Evolutionary conservation across 441 rosid species (phyloP).

Genomic region (Erodium moschatum): DNA sequence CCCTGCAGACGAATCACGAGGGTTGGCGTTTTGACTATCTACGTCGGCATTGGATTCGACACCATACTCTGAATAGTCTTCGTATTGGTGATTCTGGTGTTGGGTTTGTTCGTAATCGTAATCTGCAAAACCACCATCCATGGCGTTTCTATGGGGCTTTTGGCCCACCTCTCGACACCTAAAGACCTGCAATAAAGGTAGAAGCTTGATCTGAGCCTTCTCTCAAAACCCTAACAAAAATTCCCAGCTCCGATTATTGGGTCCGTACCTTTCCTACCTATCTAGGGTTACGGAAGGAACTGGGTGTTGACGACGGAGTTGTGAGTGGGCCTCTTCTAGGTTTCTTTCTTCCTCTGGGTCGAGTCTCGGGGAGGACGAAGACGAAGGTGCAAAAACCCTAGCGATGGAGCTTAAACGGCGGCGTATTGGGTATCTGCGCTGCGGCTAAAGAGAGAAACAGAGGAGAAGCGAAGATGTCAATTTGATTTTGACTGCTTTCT

Average conservation of each 20-base stretch:
- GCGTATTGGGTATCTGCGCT: not conserved
- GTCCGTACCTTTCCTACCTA: not conserved
- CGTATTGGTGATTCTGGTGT: slow-evolving; percentile 6
- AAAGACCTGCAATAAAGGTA: not conserved
- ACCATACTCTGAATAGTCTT: not conserved
- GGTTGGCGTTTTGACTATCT: slow-evolving; percentile 7
- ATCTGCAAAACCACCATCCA: not conserved
- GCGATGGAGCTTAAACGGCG: not conserved
- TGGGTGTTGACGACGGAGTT: not conserved
- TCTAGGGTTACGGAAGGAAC: not conserved
- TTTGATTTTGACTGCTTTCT: too few relatives aligned
- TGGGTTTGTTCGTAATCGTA: not conserved
- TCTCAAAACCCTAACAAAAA: not conserved
- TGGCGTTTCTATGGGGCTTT: not conserved
- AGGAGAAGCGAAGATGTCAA: too few relatives aligned
- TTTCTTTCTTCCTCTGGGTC: not conserved
- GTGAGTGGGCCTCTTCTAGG: too few relatives aligned
- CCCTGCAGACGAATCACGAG: slow-evolving; percentile 15
- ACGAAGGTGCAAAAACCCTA: slow-evolving; percentile 1
- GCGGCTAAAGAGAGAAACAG: too few relatives aligned
- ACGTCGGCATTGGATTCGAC: not conserved
- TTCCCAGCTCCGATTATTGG: not conserved
- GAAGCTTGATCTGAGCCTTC: not conserved
- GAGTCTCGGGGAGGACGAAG: not conserved
- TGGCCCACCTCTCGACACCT: not conserved